Conservation (phyloP, 306 rosid genomes). For the Prinsepia uniflora region DNA sequence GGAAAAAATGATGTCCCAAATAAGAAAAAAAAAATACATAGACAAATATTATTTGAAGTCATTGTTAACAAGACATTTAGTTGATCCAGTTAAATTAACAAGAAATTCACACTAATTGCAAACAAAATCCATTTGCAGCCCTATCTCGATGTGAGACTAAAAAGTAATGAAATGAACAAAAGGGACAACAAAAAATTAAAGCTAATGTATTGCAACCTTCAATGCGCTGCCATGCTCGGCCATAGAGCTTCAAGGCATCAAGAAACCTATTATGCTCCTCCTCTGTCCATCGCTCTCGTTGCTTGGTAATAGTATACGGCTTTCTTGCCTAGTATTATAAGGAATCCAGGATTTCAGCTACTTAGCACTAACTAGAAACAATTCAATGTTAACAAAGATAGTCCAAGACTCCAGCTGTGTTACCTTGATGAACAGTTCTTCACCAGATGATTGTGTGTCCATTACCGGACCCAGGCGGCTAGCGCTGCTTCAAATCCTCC, state of each 20-base stretch:
- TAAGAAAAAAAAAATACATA: constrained; percentile 24
- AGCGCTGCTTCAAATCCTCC: constrained; percentile 89
- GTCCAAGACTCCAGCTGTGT: constrained; percentile 7
- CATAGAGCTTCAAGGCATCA: constrained; percentile 90
- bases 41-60: constrained; percentile 15
- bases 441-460: constrained; percentile 78
- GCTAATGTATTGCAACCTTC: constrained; percentile 55
- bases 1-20: constrained; percentile 23
- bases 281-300: constrained; percentile 98
- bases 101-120: not conserved
- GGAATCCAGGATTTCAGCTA: constrained; percentile 21
- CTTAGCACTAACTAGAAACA: constrained; percentile 4
- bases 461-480: constrained; percentile 49
- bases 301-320: constrained; percentile 95
- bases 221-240: constrained; percentile 99
- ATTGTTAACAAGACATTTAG: constrained; percentile 19
- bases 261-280: constrained; percentile 91
- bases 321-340: constrained; percentile 66
- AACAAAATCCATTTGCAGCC: not conserved
- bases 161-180: constrained; percentile 22
- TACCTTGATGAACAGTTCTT: constrained; percentile 78
- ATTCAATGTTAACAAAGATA: constrained; percentile 6
- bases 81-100: constrained; percentile 16
- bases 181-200: not conserved
- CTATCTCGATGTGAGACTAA: not conserved